Conservation (phyloP, 2,329 filamentous ascomycete species). For the Beauveria asiatica region DNA sequence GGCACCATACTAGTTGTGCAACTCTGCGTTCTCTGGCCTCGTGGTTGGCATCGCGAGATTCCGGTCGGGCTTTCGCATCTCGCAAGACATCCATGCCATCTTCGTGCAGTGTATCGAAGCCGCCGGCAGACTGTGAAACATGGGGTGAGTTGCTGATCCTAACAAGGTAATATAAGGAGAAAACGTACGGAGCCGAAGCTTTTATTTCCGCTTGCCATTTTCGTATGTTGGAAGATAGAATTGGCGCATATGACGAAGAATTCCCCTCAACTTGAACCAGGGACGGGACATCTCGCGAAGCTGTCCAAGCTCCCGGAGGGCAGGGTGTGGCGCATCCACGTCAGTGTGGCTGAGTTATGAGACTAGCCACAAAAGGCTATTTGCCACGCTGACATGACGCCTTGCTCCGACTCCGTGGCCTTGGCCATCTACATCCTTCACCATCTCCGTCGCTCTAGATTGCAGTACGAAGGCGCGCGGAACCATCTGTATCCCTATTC, state of each 20-base stretch:
- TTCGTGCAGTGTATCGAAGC: conserved; percentile 32
- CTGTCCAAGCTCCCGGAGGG: not conserved
- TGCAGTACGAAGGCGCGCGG: not conserved
- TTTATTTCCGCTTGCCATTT: not conserved
- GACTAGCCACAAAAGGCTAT: conserved; percentile 1
- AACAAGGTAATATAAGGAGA: conserved; percentile 6
- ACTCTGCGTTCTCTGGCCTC: conserved; percentile 32
- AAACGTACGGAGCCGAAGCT: conserved; percentile 11
- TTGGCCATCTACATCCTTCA: not conserved
- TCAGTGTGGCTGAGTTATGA: conserved; percentile 5
- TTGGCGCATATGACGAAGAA: not conserved
- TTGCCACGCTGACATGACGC: conserved; percentile 11
- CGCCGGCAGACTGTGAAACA: conserved; percentile 24
- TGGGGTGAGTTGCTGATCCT: not conserved
- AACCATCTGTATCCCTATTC: not conserved
- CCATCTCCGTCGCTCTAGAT: not conserved
- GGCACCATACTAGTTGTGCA: conserved; percentile 25
- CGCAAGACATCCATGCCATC: conserved; percentile 29
- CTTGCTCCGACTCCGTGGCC: not conserved
- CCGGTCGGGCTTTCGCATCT: conserved; percentile 30
- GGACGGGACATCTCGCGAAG: conserved; percentile 5
- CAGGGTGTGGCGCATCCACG: conserved; percentile 7
- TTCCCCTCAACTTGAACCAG: not conserved
- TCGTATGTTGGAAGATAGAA: not conserved
- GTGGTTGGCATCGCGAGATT: conserved; percentile 28